Conservation (phyloP, 495 filamentous ascomycete species). For the Aspergillus sclerotiicarbonarius region DNA sequence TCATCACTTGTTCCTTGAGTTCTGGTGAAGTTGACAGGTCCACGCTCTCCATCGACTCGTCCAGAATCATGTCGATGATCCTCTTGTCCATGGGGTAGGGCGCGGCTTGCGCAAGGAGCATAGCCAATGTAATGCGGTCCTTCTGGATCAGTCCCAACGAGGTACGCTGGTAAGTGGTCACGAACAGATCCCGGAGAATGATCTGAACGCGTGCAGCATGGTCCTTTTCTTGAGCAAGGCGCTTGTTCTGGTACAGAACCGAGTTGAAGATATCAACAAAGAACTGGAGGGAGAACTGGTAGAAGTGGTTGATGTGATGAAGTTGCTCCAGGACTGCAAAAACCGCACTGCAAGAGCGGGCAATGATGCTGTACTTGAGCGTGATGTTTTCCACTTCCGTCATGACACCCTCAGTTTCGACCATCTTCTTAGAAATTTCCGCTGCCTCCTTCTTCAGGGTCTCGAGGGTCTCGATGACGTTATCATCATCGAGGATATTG, state of each 20-base stretch:
- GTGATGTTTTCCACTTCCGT: conserved; percentile 94
- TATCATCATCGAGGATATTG: conserved; percentile 97
- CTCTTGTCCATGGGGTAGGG: conserved; percentile 91
- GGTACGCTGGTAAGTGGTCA: conserved; percentile 88
- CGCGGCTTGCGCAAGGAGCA: conserved; percentile 90
- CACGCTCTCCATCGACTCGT: conserved; percentile 68
- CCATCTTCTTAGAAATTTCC: conserved; percentile 94
- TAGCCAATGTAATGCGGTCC: conserved; percentile 90
- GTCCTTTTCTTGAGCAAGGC: conserved; percentile 67
- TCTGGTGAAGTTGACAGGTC: conserved; percentile 71
- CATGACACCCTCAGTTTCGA: conserved; percentile 97
- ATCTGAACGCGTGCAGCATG: conserved; percentile 75
- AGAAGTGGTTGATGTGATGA: conserved; percentile 98
- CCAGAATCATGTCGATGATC: conserved; percentile 82
- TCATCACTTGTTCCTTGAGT: conserved; percentile 67
- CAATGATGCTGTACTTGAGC: conserved; percentile 86
- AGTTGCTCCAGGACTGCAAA: conserved; percentile 97
- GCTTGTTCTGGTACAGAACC: conserved; percentile 79
- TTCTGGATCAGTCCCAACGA: conserved; percentile 91
- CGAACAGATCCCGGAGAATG: conserved; percentile 85
- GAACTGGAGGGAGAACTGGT: conserved; percentile 97
- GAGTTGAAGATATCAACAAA: conserved; percentile 97
- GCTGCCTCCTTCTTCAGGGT: conserved; percentile 96
- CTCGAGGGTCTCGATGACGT: conserved; percentile 96
- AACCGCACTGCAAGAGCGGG: conserved; percentile 90